Conservation (phyloP, 2,329 filamentous ascomycete genomes). For the Alternaria sp. region DNA sequence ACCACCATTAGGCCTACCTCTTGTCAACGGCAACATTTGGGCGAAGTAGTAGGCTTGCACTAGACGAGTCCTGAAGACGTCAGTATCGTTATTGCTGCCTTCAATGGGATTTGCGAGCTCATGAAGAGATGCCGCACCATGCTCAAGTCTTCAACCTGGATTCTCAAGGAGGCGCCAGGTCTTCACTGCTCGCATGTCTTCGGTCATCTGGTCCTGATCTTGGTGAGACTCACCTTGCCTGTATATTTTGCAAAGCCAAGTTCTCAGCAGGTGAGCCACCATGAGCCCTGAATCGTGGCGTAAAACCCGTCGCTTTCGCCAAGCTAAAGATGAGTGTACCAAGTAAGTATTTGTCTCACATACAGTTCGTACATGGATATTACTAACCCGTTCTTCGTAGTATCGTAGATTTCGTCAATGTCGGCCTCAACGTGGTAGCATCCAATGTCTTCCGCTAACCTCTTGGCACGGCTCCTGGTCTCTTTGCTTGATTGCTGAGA, state of each 20-base stretch:
- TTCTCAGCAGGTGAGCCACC: conserved; percentile 69
- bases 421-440: conserved; percentile 69
- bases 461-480: conserved; percentile 69
- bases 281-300: conserved; percentile 67
- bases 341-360: too few species aligned
- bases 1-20: conserved; percentile 63
- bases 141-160: too few species aligned
- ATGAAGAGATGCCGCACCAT: too few species aligned
- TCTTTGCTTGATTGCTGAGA: conserved; percentile 63
- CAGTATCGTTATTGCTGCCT: too few species aligned
- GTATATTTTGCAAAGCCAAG: conserved; percentile 10
- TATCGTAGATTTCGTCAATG: conserved; percentile 66
- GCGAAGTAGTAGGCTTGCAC: conserved; percentile 70
- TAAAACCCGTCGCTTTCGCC: conserved; percentile 64
- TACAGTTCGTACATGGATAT: too few species aligned
- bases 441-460: conserved; percentile 68
- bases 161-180: too few species aligned
- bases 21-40: conserved; percentile 66
- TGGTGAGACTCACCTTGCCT: conserved; percentile 48
- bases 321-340: too few species aligned
- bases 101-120: too few species aligned
- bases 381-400: conserved; percentile 63
- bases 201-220: too few species aligned
- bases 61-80: too few species aligned
- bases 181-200: too few species aligned